Base-by-base conservation (phyloP, 2,329 filamentous ascomycete genomes). In the Beauveria bassiana region DNA sequence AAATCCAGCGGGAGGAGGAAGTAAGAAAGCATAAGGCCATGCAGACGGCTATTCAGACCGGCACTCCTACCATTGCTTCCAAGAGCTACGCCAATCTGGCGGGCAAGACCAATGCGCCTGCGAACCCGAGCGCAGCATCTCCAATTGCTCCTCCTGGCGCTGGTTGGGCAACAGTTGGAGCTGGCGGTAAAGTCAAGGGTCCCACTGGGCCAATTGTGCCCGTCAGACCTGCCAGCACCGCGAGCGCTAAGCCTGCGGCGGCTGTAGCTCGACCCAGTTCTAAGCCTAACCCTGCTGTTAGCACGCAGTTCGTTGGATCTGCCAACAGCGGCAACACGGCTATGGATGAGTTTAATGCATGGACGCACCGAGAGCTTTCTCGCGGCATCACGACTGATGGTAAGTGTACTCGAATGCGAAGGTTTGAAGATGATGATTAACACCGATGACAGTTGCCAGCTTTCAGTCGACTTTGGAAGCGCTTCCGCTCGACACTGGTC, bases 1-100 rank as follows among this genome's bases (percentile, higher is more conserved):
- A 98, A 67, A 98, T 99, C 63, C 95, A 98, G 73, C 93, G 93
- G 65, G 95, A 99, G 76, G 95, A 99, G 71, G 95, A 98, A 71
- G 82, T 83, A 20, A 87, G 90, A 66, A 99, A 99, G 81, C 87
- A 89, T 69, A 91, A 89, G 72, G 83, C 86, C 1, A 79, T 75
- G 66, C 79, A 84, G 53, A 68, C 73, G 7, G 75, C 80, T 3
- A 73, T 74, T 4, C 83, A 85, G 67, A 74, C 78, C 26, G 77
- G 74, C 28, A 73, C 79, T 12, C 75, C 80, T 24, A 72, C 78
- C 20, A 74, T 80, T 47, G 73, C 80, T 10, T 89, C 90, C 45
- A 98, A 98, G 79, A 89, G 93, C 61, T 98, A 98, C 73, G 93
- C 95, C 22, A 95, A 97, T 73, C 85, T 99, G 31, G 95, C 95